Conservation (phyloP, 169 alveolate genomes). For the Plasmodium reichenowi region DNA sequence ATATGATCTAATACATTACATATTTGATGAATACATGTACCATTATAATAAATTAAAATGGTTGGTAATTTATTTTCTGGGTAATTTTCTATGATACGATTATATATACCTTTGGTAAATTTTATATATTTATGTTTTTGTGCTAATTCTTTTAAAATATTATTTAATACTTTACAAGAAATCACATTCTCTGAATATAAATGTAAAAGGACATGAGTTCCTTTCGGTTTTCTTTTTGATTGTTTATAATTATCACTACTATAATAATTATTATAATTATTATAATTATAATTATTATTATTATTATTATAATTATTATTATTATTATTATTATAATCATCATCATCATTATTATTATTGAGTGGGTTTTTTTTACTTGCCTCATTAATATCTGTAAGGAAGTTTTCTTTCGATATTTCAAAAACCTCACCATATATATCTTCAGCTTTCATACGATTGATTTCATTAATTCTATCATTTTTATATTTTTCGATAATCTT, state of each 20-base stretch:
- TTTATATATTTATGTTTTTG: constrained; percentile 78
- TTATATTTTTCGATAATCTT: constrained; percentile 51
- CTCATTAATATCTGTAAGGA: constrained; percentile 78
- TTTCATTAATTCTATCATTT: constrained; percentile 46
- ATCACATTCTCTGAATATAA: constrained; percentile 78
- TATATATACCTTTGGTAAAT: constrained; percentile 84
- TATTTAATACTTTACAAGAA: constrained; percentile 79
- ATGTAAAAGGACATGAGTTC: constrained; percentile 84
- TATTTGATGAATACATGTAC: constrained; percentile 82
- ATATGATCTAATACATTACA: constrained; percentile 60
- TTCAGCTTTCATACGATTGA: constrained; percentile 59
- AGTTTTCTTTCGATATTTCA: constrained; percentile 76
- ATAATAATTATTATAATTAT: neutral
- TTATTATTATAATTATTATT: constrained; percentile 13
- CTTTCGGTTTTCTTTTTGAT: constrained; percentile 1
- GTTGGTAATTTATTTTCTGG: constrained; percentile 86
- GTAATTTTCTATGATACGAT: constrained; percentile 81
- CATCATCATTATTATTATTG: constrained; percentile 20
- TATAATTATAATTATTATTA: neutral
- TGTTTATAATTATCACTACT: neutral
- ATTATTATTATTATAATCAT: constrained; percentile 13
- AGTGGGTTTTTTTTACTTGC: constrained; percentile 75
- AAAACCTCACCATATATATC: constrained; percentile 77
- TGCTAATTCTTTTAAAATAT: constrained; percentile 75
- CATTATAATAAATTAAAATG: constrained; percentile 82